Conservation (phyloP, 345 rosid genomes). For the Bruguiera gymnorhiza region DNA sequence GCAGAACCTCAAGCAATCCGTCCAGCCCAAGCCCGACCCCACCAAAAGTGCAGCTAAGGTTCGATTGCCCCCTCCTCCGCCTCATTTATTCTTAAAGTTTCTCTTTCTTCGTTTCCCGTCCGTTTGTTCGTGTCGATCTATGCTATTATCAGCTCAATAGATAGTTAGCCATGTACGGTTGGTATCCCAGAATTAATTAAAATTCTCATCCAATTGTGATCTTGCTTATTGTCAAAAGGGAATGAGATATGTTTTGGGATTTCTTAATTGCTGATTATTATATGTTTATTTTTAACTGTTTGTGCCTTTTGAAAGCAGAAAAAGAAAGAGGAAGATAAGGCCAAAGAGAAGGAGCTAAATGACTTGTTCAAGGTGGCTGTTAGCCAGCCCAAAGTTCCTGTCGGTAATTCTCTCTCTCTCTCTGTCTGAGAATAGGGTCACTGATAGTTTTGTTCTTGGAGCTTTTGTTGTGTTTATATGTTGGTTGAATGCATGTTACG, state of each 20-base stretch:
- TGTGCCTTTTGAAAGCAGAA: constrained; percentile 42
- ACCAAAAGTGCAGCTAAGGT: constrained; percentile 79
- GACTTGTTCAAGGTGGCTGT: constrained; percentile 90
- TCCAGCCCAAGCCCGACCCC: constrained; percentile 71
- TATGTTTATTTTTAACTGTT: background rate
- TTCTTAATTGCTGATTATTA: background rate
- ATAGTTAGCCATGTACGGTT: too few relatives aligned
- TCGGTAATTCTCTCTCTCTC: constrained; percentile 36
- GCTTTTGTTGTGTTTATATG: background rate
- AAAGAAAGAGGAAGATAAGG: constrained; percentile 97
- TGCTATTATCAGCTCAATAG: too few relatives aligned
- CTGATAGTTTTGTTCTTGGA: background rate
- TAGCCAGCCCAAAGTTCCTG: constrained; percentile 92
- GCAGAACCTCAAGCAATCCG: constrained; percentile 74
- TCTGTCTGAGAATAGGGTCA: background rate
- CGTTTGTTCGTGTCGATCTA: too few relatives aligned
- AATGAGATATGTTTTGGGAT: background rate
- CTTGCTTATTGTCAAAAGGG: background rate
- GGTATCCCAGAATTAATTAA: background rate
- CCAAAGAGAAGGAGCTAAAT: constrained; percentile 86
- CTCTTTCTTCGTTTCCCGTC: background rate
- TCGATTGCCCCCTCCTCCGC: background rate
- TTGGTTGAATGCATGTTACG: background rate
- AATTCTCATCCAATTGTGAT: background rate
- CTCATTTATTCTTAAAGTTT: background rate